Base-by-base conservation (phyloP, 106 monocot genomes). In the Apostasia ramifera region DNA sequence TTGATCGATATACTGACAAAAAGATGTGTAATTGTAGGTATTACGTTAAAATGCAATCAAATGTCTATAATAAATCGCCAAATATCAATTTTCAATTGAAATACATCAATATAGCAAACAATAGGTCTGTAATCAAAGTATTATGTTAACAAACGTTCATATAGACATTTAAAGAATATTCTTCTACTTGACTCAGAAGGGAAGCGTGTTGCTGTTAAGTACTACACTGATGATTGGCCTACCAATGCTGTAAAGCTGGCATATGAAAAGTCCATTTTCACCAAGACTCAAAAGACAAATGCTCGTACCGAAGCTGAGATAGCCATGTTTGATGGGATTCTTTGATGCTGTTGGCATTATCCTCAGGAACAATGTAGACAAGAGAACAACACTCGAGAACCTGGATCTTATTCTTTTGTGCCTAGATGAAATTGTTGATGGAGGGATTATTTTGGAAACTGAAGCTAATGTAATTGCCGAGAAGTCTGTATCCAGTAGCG, bases 371-470 rank as follows among this genome's bases (percentile, higher is more conserved):
- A 86, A 80, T 72, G 85, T 94, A 6, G 94, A 94, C 41, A 94
- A 94, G 59, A 91, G 78, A 70, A 83, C 91, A 67, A 91, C 91
- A 49, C 83, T 88, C 26, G 94, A 94, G 41, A 94, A 92, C 60
- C 53, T 92, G 61, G 91, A 92, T 69, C 68, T 85, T 67, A 88
- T 94, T 61, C 85, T 90, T 72, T 62, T 94, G 45, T 94, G 90
- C 60, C 70, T 90, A 40, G 94, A 94, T 79, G 94, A 94, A 71
- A 85, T 94, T 84, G 70, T 90, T 64, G 94, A 94, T 79, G 85
- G 90, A 81, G 94, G 94, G 76, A 90, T 94, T 41, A 71, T 94
- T 49, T 66, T 94, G 40, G 94, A 94, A 74, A 89, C 89, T 15
- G 94, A 93, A 57, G 84, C 78, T 40, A 81, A 71, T 66, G 78